phyloP scores from a whole-genome alignment of 148 eudicot genomes.

The Persicaria tinctoria region DNA sequence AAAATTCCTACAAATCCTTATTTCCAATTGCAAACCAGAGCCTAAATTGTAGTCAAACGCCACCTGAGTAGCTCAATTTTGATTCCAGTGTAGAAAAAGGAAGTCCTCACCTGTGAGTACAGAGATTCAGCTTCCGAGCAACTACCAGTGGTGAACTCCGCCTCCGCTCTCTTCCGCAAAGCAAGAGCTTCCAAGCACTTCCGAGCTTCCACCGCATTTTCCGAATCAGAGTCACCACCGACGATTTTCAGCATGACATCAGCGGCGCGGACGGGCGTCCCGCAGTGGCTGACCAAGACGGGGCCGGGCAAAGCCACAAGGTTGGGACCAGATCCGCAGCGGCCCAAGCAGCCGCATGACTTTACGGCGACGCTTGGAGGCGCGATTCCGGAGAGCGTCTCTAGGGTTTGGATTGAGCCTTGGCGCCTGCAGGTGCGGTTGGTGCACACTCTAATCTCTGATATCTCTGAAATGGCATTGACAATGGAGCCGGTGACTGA shows the following conservation, averaged over 20 bases:
- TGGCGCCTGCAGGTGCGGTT: constrained; percentile 53
- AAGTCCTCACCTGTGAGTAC: constrained; percentile 43
- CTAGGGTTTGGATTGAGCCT: constrained; percentile 47
- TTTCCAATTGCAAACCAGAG: neutral
- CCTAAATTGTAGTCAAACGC: no score
- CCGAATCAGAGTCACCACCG: constrained; percentile 24
- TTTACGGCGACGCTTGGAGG: constrained; percentile 49
- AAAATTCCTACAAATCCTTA: neutral
- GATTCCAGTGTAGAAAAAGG: neutral
- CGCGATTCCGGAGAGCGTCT: constrained; percentile 51
- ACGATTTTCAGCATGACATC: constrained; percentile 23
- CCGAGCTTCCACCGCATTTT: constrained; percentile 7
- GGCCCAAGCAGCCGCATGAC: constrained; percentile 65
- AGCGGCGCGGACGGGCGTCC: constrained; percentile 52
- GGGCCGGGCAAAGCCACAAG: constrained; percentile 52
- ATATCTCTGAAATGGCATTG: constrained; percentile 3
- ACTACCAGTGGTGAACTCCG: constrained; percentile 28
- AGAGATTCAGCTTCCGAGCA: constrained; percentile 38
- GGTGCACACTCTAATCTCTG: constrained; percentile 64
- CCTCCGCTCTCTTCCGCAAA: constrained; percentile 63
- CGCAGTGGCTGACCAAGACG: constrained; percentile 43
- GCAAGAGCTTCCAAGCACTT: constrained; percentile 67
- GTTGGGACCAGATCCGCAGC: constrained; percentile 80
- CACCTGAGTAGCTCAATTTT: no score
- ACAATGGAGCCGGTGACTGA: constrained; percentile 1